Conservation (phyloP, 2,329 filamentous ascomycete species). For the Chrysoporthe deuterocubensis region DNA sequence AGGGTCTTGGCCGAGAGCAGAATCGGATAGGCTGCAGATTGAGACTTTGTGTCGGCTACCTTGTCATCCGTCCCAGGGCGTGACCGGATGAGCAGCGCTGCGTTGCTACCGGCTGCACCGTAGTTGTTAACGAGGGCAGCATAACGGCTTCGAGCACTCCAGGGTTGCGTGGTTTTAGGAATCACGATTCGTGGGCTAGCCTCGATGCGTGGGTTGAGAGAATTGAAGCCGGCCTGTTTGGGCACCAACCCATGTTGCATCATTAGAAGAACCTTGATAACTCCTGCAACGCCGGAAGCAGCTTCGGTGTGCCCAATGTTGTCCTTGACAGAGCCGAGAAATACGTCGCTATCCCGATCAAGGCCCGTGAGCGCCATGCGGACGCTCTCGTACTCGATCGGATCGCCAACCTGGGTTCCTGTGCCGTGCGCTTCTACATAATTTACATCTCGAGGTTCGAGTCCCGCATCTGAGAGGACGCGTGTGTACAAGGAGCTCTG, state of each 20-base stretch:
- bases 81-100: conserved; percentile 32
- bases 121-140: conserved; percentile 42
- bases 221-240: conserved; percentile 34
- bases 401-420: conserved; percentile 46
- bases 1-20: conserved; percentile 29
- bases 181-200: conserved; percentile 31
- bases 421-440: conserved; percentile 47
- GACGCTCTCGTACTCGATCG: conserved; percentile 38
- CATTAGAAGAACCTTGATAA: conserved; percentile 41
- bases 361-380: conserved; percentile 34
- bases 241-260: conserved; percentile 35
- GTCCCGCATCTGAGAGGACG: conserved; percentile 34
- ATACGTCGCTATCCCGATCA: not conserved
- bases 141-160: conserved; percentile 28
- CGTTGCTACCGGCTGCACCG: conserved; percentile 43
- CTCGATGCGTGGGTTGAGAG: conserved; percentile 37
- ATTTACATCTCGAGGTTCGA: conserved; percentile 33
- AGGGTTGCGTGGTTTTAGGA: conserved; percentile 33
- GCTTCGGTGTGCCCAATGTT: conserved; percentile 37
- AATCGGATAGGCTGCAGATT: not conserved
- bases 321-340: conserved; percentile 16
- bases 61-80: not conserved
- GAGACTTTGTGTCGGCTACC: not conserved
- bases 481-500: conserved; percentile 28
- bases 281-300: conserved; percentile 37